phyloP scores from a whole-genome alignment of 2,329 filamentous ascomycete species.

The Diaporthe sp. region DNA sequence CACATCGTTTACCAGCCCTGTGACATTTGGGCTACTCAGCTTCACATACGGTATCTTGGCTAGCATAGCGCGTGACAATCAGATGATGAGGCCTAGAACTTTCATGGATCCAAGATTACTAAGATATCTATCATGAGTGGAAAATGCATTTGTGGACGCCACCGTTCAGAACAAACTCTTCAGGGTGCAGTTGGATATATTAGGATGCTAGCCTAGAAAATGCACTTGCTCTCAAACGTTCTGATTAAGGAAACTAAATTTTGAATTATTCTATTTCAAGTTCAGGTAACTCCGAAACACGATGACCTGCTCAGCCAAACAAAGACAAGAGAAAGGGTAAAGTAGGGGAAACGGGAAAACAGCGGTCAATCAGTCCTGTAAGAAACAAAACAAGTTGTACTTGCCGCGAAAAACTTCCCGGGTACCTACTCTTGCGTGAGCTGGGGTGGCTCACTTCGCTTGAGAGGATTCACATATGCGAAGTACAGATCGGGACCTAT shows the following conservation, averaged over 20 bases:
- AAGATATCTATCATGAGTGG: not conserved
- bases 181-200: not conserved
- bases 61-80: rapidly evolving
- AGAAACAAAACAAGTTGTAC: not conserved
- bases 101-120: not conserved
- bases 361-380: not conserved
- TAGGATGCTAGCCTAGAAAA: not conserved
- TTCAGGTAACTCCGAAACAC: not conserved
- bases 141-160: not conserved
- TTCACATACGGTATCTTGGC: not conserved
- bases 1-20: not conserved
- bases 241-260: not conserved
- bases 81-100: not conserved
- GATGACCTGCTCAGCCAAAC: not conserved
- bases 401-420: not conserved
- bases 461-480: not conserved
- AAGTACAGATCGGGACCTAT: not conserved
- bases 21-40: not conserved
- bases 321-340: not conserved
- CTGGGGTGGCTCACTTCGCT: not conserved
- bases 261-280: not conserved
- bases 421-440: not conserved
- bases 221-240: too few relatives aligned
- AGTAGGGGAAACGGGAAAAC: not conserved
- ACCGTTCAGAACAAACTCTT: not conserved